A percentile compares a stretch with the other conserved stretches of the same genome.
Conservation (phyloP, 192 early-diverging fungal genomes). For the Phycomyces nitens region DNA sequence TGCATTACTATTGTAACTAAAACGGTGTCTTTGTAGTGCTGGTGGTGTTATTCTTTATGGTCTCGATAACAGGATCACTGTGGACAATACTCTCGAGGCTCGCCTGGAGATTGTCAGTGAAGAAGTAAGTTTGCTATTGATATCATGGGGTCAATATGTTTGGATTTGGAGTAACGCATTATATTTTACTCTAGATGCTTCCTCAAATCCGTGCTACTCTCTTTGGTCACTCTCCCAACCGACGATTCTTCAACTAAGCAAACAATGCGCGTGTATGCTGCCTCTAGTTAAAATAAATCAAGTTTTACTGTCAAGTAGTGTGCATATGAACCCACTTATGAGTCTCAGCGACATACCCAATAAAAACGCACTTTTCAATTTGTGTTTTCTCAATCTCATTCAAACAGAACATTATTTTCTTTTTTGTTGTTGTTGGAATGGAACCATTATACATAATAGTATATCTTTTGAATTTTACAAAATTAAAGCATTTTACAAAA, state of each 20-base stretch:
- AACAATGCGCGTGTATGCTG: neutral
- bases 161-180: conserved; percentile 1
- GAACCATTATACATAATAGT: too few relatives aligned
- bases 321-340: too few relatives aligned
- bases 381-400: too few relatives aligned
- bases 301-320: too few relatives aligned
- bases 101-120: conserved; percentile 82
- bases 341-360: too few relatives aligned
- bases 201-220: conserved; percentile 87
- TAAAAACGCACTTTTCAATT: too few relatives aligned
- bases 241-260: conserved; percentile 86
- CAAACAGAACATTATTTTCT: too few relatives aligned
- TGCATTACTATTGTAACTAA: neutral
- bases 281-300: too few relatives aligned
- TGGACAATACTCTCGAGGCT: conserved; percentile 90
- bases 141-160: conserved; percentile 1
- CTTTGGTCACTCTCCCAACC: conserved; percentile 87
- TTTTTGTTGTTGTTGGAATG: too few relatives aligned
- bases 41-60: conserved; percentile 87
- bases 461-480: too few relatives aligned
- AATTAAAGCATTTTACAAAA: too few relatives aligned
- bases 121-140: conserved; percentile 41
- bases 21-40: conserved; percentile 48
- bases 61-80: conserved; percentile 72
- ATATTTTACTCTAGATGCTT: conserved; percentile 66